Evolutionary conservation across 176 grass and related monocot species (phyloP), one percentile per base, ranked within the genome.

Genomic region (Triticum turgidum): DNA sequence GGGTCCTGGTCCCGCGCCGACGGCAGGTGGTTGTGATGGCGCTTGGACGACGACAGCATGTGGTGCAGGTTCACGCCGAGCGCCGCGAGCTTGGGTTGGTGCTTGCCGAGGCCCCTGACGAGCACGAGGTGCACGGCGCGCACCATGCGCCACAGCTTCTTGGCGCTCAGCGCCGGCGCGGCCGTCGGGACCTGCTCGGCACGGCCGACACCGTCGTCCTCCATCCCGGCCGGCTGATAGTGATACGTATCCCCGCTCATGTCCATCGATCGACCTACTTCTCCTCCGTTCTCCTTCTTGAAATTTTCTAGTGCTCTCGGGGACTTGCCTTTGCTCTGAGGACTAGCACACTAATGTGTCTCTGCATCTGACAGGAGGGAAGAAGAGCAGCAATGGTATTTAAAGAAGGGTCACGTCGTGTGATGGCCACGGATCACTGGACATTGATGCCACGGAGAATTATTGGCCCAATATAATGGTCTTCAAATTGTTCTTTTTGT

Each of bases 51-150:
- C 24, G 72, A 51, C 56, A 96, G 82, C 64, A 92, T 77, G 61
- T 86, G 88, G 71, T 94, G 84, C 24, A 98, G 90, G 79, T 92
- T 90, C 76, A 92, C 76, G 61, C 93, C 84, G 44, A 94, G 88
- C 66, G 94, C 78, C 6, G 91, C 82, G n/a, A 94, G 65, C 88
- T 92, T 95, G 33, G 88, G 70, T 65, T 90, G 92, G 58, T 92
- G 88, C 86, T 94, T 95, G 75, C 37, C 88, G 85, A 95, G 45
- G 6, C 90, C 86, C 80, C 86, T 92, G 29, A 91, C 82, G 49
- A 98, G 54, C 75, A 94, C 85, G 69, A 92, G 80, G 74, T 89
- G 94, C 7, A 88, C 79, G 47, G 91, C 88, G 20, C 83, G 86
- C 51, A 89, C 39, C 49, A 86, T 71, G 54, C 88, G 90, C 81